phyloP scores from a whole-genome alignment of 305 asterid species.

The Striga hermonthica region DNA sequence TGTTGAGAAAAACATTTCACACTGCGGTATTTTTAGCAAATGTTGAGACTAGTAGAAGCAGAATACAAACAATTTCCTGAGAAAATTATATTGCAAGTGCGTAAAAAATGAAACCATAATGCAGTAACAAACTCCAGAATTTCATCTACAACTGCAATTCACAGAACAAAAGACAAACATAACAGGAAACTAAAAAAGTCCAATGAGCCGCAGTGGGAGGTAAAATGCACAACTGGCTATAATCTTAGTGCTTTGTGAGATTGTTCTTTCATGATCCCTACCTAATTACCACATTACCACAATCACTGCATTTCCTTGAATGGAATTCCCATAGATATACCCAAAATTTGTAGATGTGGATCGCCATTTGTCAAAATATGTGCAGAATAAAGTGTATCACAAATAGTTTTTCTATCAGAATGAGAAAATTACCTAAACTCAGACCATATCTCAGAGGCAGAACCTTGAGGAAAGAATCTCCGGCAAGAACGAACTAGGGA shows the following conservation, averaged over 20 bases:
- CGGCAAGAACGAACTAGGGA: slow-evolving; percentile 91
- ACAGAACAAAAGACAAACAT: background rate
- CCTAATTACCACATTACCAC: background rate
- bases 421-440: slow-evolving; percentile 69
- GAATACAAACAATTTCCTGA: slow-evolving; percentile 18
- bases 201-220: background rate
- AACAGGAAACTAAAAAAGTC: background rate
- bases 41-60: slow-evolving; percentile 21
- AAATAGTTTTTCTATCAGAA: slow-evolving; percentile 3
- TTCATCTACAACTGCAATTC: background rate
- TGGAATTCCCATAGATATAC: background rate
- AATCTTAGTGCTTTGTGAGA: slow-evolving; percentile 4
- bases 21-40: slow-evolving; percentile 12
- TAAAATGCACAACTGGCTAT: slow-evolving; percentile 8
- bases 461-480: slow-evolving; percentile 84
- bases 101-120: slow-evolving; percentile 6
- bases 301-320: background rate
- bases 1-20: slow-evolving; percentile 23
- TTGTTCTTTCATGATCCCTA: slow-evolving; percentile 4
- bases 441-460: slow-evolving; percentile 92
- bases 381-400: background rate
- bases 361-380: no score
- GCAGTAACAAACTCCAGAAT: background rate
- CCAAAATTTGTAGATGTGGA: no score
- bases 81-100: slow-evolving; percentile 1